phyloP scores from a whole-genome alignment of 2,329 filamentous ascomycete genomes.

The Pseudogymnoascus sp. region DNA sequence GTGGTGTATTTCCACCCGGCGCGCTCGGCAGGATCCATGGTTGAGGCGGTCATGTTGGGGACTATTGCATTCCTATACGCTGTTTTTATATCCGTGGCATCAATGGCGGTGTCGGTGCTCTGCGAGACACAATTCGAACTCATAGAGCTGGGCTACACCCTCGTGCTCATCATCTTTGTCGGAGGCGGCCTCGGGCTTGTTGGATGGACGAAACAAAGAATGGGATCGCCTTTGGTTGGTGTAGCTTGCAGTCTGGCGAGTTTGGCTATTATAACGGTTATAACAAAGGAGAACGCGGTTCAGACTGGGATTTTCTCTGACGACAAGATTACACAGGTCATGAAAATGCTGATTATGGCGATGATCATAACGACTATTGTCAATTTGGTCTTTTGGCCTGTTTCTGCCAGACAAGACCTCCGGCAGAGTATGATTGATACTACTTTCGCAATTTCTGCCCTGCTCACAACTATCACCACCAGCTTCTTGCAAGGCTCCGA shows the following conservation, averaged over 20 bases:
- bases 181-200: slow-evolving; percentile 81
- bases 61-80: slow-evolving; percentile 72
- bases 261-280: slow-evolving; percentile 77
- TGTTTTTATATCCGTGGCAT: slow-evolving; percentile 64
- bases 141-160: slow-evolving; percentile 62
- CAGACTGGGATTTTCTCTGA: slow-evolving; percentile 74
- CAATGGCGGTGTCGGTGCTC: slow-evolving; percentile 80
- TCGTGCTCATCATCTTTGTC: slow-evolving; percentile 76
- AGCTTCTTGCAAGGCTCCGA: slow-evolving; percentile 80
- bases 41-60: slow-evolving; percentile 72
- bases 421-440: slow-evolving; percentile 64
- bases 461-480: slow-evolving; percentile 71
- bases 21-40: slow-evolving; percentile 78
- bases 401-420: slow-evolving; percentile 66
- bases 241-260: slow-evolving; percentile 79
- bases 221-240: slow-evolving; percentile 72
- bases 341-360: slow-evolving; percentile 78
- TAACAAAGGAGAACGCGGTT: slow-evolving; percentile 86
- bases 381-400: slow-evolving; percentile 69
- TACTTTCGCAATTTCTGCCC: slow-evolving; percentile 68
- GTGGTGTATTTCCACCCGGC: slow-evolving; percentile 94
- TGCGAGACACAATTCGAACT: slow-evolving; percentile 60
- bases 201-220: slow-evolving; percentile 75
- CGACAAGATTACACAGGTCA: slow-evolving; percentile 69
- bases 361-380: slow-evolving; percentile 62